Conservation (phyloP, 805 yeast species). For the Blastobotrys attinorum region DNA sequence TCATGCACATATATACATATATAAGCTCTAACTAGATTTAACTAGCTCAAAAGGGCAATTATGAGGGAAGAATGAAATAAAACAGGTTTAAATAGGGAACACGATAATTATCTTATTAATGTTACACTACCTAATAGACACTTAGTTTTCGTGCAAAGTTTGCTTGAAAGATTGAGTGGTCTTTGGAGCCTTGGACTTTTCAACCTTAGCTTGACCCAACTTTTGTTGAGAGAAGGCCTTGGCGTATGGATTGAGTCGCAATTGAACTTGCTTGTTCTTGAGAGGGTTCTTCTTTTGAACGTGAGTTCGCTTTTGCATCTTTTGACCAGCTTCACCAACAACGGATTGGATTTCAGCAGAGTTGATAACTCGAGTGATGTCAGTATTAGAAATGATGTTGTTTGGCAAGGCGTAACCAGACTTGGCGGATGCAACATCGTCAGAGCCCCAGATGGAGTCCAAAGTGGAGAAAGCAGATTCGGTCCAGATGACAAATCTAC, state of each 20-base stretch:
- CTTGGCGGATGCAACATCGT: conserved; percentile 74
- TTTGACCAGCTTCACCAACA: conserved; percentile 92
- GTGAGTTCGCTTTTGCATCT: conserved; percentile 87
- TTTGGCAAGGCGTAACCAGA: conserved; percentile 87
- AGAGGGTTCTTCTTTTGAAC: conserved; percentile 98
- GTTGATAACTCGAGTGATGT: conserved; percentile 95
- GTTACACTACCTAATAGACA: too few relatives aligned
- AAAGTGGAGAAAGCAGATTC: conserved; percentile 95
- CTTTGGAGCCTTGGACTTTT: conserved; percentile 36
- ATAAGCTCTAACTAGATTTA: neutral
- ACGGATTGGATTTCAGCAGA: conserved; percentile 98
- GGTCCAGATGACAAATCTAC: conserved; percentile 99
- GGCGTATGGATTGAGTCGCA: conserved; percentile 99
- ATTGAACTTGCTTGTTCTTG: conserved; percentile 97
- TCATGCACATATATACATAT: neutral
- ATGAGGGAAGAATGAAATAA: neutral
- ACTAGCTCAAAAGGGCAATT: neutral
- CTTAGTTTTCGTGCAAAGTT: conserved; percentile 28
- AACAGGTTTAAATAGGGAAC: neutral
- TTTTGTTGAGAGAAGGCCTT: conserved; percentile 91
- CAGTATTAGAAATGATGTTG: conserved; percentile 92
- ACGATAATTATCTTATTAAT: neutral
- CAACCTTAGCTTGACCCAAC: conserved; percentile 76
- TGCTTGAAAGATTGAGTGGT: conserved; percentile 18
- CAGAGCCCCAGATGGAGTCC: conserved; percentile 96